Percentiles rank a stretch among this genome's conserved stretches.
These are phyloP conservation scores for Orbilia brochopaga DNA, from an alignment of 2,329 filamentous ascomycete genomes.

Conservation along the genomic window DNA sequence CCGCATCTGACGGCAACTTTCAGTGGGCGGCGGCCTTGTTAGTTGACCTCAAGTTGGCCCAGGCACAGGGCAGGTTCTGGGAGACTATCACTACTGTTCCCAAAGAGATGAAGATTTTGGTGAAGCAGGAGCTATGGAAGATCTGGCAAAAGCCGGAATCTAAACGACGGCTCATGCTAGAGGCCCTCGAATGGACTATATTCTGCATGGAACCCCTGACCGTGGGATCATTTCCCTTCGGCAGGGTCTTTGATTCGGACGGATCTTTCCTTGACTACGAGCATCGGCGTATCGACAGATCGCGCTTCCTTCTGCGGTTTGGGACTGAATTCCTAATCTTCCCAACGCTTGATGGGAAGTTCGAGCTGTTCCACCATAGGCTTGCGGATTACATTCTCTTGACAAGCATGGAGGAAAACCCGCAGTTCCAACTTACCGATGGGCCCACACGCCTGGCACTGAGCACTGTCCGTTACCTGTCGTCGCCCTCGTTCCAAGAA, in stretches of 20 bases:
- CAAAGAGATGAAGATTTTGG: constrained; percentile 35
- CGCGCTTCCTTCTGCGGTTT: constrained; percentile 41
- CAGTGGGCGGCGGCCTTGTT: constrained; percentile 41
- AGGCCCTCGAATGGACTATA: constrained; percentile 48
- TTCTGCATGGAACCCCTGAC: constrained; percentile 49
- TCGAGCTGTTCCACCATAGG: constrained; percentile 44
- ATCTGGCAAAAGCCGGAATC: constrained; percentile 51
- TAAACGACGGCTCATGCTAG: constrained; percentile 32
- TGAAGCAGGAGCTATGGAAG: constrained; percentile 47
- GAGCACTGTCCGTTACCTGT: constrained; percentile 42
- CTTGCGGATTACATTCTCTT: constrained; percentile 45
- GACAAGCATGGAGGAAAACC: constrained; percentile 44
- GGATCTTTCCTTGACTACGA: constrained; percentile 50
- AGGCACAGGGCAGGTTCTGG: constrained; percentile 46
- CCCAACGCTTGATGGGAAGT: constrained; percentile 40
- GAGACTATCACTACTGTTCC: constrained; percentile 44
- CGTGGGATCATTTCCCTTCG: constrained; percentile 42
- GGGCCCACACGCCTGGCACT: constrained; percentile 39
- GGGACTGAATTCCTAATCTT: constrained; percentile 46
- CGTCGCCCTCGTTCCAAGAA: constrained; percentile 41
- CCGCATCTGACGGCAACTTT: constrained; percentile 47
- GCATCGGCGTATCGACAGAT: constrained; percentile 44
- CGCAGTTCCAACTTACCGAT: constrained; percentile 48
- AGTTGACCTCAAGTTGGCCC: constrained; percentile 38
- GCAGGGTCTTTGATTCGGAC: constrained; percentile 39